Base-by-base conservation (phyloP, 495 filamentous ascomycete genomes). In the Penicillium nucicola region DNA sequence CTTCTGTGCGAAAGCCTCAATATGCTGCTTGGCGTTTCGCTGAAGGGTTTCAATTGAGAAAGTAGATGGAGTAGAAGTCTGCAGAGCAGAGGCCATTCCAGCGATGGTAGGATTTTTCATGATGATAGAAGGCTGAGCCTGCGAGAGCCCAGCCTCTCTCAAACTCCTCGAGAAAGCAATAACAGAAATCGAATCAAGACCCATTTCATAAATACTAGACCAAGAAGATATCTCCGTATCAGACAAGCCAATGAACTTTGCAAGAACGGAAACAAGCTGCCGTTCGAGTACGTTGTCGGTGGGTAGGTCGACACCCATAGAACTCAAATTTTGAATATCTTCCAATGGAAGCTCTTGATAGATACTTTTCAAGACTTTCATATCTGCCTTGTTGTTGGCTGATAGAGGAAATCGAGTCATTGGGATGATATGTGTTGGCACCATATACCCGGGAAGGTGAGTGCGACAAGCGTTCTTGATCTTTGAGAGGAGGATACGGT, bases 111-210 rank as follows among this genome's bases (percentile, higher is more conserved):
- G 77, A 57, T 89, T 73, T 46, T 77, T 82, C 73, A 92, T 81
- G 18, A 93, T 75, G 3, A 81, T 46, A 0, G 87, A 83, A 13
- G 85, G 76, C 18, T 77, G 78, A 2, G 82, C 85, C 17, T 75
- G 71, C 3, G 55, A 20, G 49, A 89, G 77, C 0, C 85, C 82
- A 1, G 66, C 61, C 11, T 70, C 63, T 46, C 76, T 81, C 13
- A 87, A 64, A n/a, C 55, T 57, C 0, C 75, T 65, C 11, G 81
- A 66, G 44, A 95, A 73, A 18, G 81, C 77, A 18, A 91, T 82
- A 3, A 85, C 85, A 0, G 87, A 88, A 12, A 95, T 88, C 0
- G 89, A 92, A 61, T 93, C 90, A 6, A 92, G 72, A 0, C 90
- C 90, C 2, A 95, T 69, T 43, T 93, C 88, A 56, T 89, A 95